Evolutionary conservation across 305 asterid species (phyloP).

Genomic region (Fraxinus angustifolia): DNA sequence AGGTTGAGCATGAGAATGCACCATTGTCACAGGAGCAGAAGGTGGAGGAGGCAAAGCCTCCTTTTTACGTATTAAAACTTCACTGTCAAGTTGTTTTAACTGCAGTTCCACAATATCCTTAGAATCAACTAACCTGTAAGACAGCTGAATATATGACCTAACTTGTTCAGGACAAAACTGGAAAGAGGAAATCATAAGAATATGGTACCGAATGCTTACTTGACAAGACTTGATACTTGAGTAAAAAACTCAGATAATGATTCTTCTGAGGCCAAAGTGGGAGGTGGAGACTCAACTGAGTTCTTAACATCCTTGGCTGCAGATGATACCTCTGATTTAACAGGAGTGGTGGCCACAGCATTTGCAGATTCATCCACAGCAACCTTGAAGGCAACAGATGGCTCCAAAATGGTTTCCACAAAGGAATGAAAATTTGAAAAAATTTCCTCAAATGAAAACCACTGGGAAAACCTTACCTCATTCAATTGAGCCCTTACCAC

Average conservation of each 20-base stretch:
- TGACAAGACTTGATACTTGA: conserved; percentile 68
- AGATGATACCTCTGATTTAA: conserved; percentile 30
- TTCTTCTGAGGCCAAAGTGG: conserved; percentile 57
- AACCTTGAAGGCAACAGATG: conserved; percentile 57
- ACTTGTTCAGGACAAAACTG: not conserved
- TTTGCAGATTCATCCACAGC: conserved; percentile 51
- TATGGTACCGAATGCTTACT: conserved; percentile 43
- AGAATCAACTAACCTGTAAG: conserved; percentile 79
- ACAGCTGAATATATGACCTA: conserved; percentile 6
- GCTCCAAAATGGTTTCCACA: conserved; percentile 34
- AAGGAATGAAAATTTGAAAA: conserved; percentile 27
- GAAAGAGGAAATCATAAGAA: conserved; percentile 19
- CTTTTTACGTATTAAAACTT: conserved; percentile 71
- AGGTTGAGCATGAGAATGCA: conserved; percentile 52
- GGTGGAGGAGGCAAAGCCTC: conserved; percentile 75
- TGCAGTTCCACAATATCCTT: conserved; percentile 74
- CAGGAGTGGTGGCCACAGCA: conserved; percentile 36
- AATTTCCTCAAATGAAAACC: conserved; percentile 25
- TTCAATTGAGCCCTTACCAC: conserved; percentile 54
- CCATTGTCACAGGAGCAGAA: conserved; percentile 47
- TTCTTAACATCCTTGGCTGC: conserved; percentile 39
- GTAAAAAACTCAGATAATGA: conserved; percentile 55
- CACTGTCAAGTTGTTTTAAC: conserved; percentile 67
- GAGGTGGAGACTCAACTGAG: conserved; percentile 38
- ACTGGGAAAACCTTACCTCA: conserved; percentile 46